A percentile compares a stretch with the other conserved stretches of the same genome.
phyloP scores from a whole-genome alignment of 345 rosid species.

The Litchi chinensis region DNA sequence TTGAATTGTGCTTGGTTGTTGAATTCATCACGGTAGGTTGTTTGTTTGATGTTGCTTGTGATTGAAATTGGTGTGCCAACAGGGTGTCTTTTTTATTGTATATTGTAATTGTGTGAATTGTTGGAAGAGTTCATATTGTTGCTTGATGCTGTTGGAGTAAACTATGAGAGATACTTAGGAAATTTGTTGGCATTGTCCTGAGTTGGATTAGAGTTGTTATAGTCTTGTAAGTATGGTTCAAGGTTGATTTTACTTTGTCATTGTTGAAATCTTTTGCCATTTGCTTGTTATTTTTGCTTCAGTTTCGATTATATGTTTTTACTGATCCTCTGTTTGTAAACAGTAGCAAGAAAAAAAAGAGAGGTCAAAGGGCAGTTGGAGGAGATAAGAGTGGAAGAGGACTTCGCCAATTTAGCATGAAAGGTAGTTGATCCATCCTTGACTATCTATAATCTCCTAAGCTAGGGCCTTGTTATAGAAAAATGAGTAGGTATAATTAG shows the following conservation, averaged over 20 bases:
- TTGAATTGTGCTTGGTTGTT: not conserved
- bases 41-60: not conserved
- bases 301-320: not conserved
- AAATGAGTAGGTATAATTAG: not conserved
- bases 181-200: not conserved
- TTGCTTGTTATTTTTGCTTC: not conserved
- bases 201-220: not conserved
- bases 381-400: conserved; percentile 98
- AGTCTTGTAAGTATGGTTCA: not conserved
- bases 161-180: not conserved
- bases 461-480: conserved; percentile 6
- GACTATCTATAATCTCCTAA: not conserved
- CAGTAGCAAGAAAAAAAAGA: conserved; percentile 88
- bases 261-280: not conserved
- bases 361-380: conserved; percentile 84
- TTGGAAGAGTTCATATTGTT: not conserved
- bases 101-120: not conserved
- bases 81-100: not conserved
- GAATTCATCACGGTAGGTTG: not conserved
- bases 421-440: conserved; percentile 56
- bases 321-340: conserved; percentile 20
- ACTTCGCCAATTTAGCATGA: conserved; percentile 98
- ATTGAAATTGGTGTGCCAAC: not conserved
- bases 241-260: not conserved
- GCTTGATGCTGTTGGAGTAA: not conserved